Base-by-base conservation (phyloP, 2,329 filamentous ascomycete species). In the Phialemoniopsis sp. region DNA sequence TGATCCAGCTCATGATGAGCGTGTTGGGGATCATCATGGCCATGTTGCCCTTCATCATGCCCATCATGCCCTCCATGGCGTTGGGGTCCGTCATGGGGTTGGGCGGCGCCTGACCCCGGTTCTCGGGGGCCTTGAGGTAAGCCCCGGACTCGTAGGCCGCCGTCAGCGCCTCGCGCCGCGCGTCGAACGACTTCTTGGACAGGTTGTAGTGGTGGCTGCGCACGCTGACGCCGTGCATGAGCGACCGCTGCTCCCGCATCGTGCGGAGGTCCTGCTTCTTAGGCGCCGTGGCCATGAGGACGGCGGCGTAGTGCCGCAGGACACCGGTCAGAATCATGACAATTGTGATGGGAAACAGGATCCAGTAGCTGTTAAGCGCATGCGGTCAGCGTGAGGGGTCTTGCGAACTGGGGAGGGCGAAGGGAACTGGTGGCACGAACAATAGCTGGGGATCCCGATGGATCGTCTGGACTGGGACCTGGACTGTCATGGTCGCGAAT, bases 11-110 rank as follows among this genome's bases (percentile, higher is more conserved):
- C 93, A 98, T 98, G 52, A 98, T 98, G 59, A 98, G 68, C 6
- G 90, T 97, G 66, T 98, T 95, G 36, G 93, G 93, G 42, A 98
- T 89, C 72, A 98, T 97, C 93, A 97, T 98, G 48, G 93, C 91
- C 87, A 98, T 95, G 60, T 98, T 95, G 42, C 90, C 90, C 78
- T 98, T 98, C 88, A 98, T 95, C 89, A 95, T 95, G 51, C 93
- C 91, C 93, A 98, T 98, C 93, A 98, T 98, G 51, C 90, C 91
- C 59, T 98, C 94, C 93, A 98, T 98, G 42, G 88, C 89, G 35
- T 85, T 85, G 16, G 94, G 94, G 62, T 98, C 93, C 10, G 85
- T 87, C 80, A 98, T 89, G 4, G 93, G 93, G 66, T 97, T 98
- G 29, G 88, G 81, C 15, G 89, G 85, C 4, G 89, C 85, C 66